Evolutionary conservation across 768 basidiomycete genomes (phyloP).

Genomic region (Sistotremastrum suecicum): DNA sequence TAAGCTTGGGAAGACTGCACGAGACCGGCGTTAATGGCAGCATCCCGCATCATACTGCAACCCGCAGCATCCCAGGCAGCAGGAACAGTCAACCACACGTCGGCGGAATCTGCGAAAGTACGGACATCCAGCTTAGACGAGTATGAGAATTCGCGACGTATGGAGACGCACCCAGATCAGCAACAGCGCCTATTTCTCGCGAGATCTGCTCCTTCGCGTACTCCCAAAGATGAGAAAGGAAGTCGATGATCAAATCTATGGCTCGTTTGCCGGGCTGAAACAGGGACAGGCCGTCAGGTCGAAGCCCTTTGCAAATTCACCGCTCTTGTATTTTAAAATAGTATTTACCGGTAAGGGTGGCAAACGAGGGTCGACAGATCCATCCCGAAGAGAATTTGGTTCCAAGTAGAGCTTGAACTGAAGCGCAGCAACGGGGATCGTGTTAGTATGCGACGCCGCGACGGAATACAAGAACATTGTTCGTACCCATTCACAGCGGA

Average conservation of each 20-base stretch:
- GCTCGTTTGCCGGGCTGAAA: constrained; percentile 59
- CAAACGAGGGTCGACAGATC: constrained; percentile 58
- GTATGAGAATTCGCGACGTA: not conserved
- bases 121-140: not conserved
- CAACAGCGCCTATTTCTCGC: constrained; percentile 72
- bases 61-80: constrained; percentile 86
- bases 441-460: not conserved
- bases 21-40: constrained; percentile 68
- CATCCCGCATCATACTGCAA: constrained; percentile 74
- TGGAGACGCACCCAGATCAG: constrained; percentile 54
- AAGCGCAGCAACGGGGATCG: not conserved
- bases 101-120: constrained; percentile 47
- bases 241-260: constrained; percentile 71
- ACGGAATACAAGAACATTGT: not conserved
- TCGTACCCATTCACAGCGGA: constrained; percentile 38
- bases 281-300: not conserved
- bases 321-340: not conserved
- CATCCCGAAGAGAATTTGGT: constrained; percentile 63
- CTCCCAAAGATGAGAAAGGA: constrained; percentile 72
- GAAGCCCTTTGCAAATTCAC: not conserved
- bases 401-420: constrained; percentile 85
- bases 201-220: constrained; percentile 82
- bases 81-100: constrained; percentile 78
- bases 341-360: constrained; percentile 60
- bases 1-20: constrained; percentile 59